A percentile compares a stretch with the other conserved stretches of the same genome.
These are phyloP conservation scores for Purpureocillium takamizusanense DNA, from an alignment of 2,329 filamentous ascomycete genomes.

Conservation along the genomic window DNA sequence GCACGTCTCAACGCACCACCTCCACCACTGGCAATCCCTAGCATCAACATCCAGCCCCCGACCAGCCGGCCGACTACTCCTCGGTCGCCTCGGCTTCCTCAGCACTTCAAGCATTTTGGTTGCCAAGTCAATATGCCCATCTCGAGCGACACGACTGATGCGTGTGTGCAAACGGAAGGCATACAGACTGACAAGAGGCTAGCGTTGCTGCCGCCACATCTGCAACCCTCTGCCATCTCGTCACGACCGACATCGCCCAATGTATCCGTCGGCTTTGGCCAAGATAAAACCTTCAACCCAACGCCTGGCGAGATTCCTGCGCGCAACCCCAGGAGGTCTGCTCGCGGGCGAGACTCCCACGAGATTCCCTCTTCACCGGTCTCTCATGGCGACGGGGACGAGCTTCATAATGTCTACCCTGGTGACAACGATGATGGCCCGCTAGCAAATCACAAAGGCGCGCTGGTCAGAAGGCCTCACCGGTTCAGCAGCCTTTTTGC, in stretches of 20 bases:
- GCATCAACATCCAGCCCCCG: slow-evolving; percentile 86
- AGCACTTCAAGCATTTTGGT: slow-evolving; percentile 71
- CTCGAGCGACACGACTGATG: slow-evolving; percentile 18
- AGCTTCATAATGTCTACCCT: slow-evolving; percentile 55
- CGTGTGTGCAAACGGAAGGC: slow-evolving; percentile 72
- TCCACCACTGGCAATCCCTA: slow-evolving; percentile 56
- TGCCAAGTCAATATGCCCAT: slow-evolving; percentile 58
- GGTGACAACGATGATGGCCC: slow-evolving; percentile 77
- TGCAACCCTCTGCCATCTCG: slow-evolving; percentile 68
- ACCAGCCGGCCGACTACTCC: slow-evolving; percentile 75
- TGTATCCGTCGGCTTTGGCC: slow-evolving; percentile 16
- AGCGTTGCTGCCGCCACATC: slow-evolving; percentile 64
- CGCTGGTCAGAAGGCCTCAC: slow-evolving; percentile 58
- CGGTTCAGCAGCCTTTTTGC: slow-evolving; percentile 80
- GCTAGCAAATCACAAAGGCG: slow-evolving; percentile 45
- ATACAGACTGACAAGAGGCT: slow-evolving; percentile 76
- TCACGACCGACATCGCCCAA: slow-evolving; percentile 50
- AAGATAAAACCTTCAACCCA: slow-evolving; percentile 38
- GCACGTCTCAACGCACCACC: slow-evolving; percentile 20
- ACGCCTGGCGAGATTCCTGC: slow-evolving; percentile 46
- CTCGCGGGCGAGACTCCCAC: slow-evolving; percentile 32
- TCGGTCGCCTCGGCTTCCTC: slow-evolving; percentile 63
- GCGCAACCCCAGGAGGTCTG: slow-evolving; percentile 50
- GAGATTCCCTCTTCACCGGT: slow-evolving; percentile 43
- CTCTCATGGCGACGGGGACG: slow-evolving; percentile 27